phyloP scores from a whole-genome alignment of 192 early-diverging fungal species.

The Rhizoclosmatium sp. region DNA sequence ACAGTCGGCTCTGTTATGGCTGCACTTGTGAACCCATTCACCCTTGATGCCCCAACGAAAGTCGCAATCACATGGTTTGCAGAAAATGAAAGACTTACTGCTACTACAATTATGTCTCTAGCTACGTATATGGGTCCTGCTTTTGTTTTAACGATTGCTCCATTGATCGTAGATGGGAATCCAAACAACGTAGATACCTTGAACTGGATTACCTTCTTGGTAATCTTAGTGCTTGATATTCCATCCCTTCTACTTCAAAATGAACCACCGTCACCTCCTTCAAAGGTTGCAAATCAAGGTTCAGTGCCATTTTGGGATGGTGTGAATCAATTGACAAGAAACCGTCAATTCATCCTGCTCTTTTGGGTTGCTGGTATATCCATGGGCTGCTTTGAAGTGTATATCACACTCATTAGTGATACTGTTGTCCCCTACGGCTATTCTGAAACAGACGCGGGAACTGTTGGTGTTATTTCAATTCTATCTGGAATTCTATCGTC shows the following conservation, averaged over 20 bases:
- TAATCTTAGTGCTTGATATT: constrained; percentile 7
- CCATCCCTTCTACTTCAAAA: constrained; percentile 33
- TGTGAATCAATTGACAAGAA: constrained; percentile 20
- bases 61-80: constrained; percentile 38
- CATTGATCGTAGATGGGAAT: constrained; percentile 21
- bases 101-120: constrained; percentile 40
- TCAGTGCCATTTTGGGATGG: constrained; percentile 41
- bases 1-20: not conserved
- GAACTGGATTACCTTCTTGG: constrained; percentile 17
- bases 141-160: constrained; percentile 10
- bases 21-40: constrained; percentile 12
- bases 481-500: constrained; percentile 66
- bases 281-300: constrained; percentile 21
- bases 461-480: constrained; percentile 65
- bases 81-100: constrained; percentile 37
- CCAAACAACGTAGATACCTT: constrained; percentile 1
- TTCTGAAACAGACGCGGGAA: constrained; percentile 54
- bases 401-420: constrained; percentile 41
- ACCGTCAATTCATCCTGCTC: constrained; percentile 30
- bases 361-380: constrained; percentile 27
- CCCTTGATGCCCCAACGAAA: constrained; percentile 34
- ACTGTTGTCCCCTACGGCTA: constrained; percentile 44
- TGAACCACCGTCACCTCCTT: constrained; percentile 38
- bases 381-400: constrained; percentile 39
- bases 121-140: constrained; percentile 20